Base-by-base conservation (phyloP, 495 filamentous ascomycete species). In the Evansstolkia leycettana region DNA sequence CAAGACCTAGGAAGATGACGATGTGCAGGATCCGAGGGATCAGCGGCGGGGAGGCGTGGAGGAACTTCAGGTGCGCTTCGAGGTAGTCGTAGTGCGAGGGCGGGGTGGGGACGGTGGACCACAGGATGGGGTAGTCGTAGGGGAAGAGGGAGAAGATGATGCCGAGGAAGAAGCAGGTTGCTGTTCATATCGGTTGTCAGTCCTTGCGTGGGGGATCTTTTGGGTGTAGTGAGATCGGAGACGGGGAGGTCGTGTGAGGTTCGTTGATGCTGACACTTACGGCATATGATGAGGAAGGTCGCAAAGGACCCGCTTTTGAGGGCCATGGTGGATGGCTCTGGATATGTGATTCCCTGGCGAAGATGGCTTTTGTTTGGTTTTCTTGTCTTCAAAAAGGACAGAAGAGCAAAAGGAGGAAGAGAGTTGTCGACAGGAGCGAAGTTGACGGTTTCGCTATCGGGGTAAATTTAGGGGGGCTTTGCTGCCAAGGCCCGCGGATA, bases 111-210 rank as follows among this genome's bases (percentile, higher is more conserved):
- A 66, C 64, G 5, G 75, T 72, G 20, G 82, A 80, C 90, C 90
- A 98, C 24, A 98, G 84, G 39, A 95, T 80, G 33, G 88, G 84
- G 69, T 88, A 94, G 74, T 98, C 90, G 70, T 95, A 96, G 39
- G 92, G 85, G 64, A 95, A 92, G 46, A 78, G 73, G 55, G 86
- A 84, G 79, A 96, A 98, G 62, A 98, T 80, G 54, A 96, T 90
- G 47, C 90, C 90, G 38, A 98, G 80, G 76, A 93, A 90, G 75
- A 98, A 98, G 53, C 79, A 88, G 19, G 80, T 84, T 41, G 87
- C 84, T 90, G 54, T 38, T 34, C 33, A 43, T 32, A 33, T 45
- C n/a, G n/a, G 28, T 27, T 26, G 35, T 39, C 31, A 27, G 37
- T 42, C 11, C 12, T 13, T 47, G 14, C 17, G 37, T 28, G 26